Evolutionary conservation across 495 filamentous ascomycete species (phyloP), one percentile per base, ranked within the genome.

Genomic region (Xylaria sp.): DNA sequence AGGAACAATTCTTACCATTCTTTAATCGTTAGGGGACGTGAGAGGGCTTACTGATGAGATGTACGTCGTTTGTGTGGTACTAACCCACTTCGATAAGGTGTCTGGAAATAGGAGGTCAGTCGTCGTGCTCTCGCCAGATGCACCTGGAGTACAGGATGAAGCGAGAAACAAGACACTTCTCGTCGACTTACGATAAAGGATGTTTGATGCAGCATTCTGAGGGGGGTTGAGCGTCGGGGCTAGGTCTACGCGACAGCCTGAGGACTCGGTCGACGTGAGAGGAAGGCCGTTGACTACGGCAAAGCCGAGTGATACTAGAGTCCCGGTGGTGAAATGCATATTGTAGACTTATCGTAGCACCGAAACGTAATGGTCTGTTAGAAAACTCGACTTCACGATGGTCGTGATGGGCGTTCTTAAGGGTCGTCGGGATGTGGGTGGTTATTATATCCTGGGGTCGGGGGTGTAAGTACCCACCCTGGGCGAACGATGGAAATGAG

Each of bases 11-110:
- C 24, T 24, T 29, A 21, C 46, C 8, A 26, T 41, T 31, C 8
- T 3, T 57, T 57, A 26, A 31, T 11, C 15, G 26, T n/a, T 12
- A 2, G 33, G 17, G 8, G 24, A 8, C 12, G 0, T 12, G 31
- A 0, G 6, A 8, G 29, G 21, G 37, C 67, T 61, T 62, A 69
- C 67, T 29, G 67, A 62, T 52, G 67, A 62, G 57, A 69, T 26
- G 43, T 61, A 61, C 33, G 31, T 15, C 17, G 55, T 8, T 37
- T 7, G 0, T 11, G 67, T 62, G 9, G 29, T 52, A 2, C 19
- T 69, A 21, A 17, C 14, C 67, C 67, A 69, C 44, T 69, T 69
- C 3, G 55, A 50, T 17, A 69, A n/a, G 14, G 55, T 62, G 44
- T 44, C 67, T 69, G 29, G 29, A 24, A 43, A 24, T 21, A 24